phyloP scores from a whole-genome alignment of 2,329 filamentous ascomycete genomes.

The Penicillium capsulatum region DNA sequence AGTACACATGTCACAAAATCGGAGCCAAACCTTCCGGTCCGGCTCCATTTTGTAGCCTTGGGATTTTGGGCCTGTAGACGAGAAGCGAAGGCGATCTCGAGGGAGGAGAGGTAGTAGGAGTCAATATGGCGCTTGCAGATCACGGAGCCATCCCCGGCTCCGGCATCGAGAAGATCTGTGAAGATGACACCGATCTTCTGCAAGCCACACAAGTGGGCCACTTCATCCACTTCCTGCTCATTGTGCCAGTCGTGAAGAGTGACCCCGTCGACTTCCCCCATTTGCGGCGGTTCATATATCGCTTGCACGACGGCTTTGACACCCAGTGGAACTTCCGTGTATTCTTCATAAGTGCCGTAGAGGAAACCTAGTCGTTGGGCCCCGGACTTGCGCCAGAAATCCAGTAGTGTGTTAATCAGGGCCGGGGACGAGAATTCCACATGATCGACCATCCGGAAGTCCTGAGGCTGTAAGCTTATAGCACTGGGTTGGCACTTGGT shows the following conservation, averaged over 20 bases:
- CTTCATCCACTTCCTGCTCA: slow-evolving; percentile 72
- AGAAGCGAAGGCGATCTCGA: slow-evolving; percentile 86
- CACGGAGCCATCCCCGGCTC: slow-evolving; percentile 75
- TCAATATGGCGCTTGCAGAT: slow-evolving; percentile 94
- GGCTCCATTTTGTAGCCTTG: slow-evolving; percentile 93
- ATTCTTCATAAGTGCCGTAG: slow-evolving; percentile 87
- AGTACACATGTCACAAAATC: slow-evolving; percentile 96
- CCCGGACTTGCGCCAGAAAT: slow-evolving; percentile 86
- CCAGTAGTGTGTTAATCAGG: slow-evolving; percentile 82
- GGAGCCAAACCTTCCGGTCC: slow-evolving; percentile 87
- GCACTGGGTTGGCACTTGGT: slow-evolving; percentile 97
- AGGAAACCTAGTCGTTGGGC: slow-evolving; percentile 81
- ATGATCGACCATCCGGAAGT: slow-evolving; percentile 95
- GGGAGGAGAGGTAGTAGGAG: slow-evolving; percentile 88
- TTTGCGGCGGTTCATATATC: slow-evolving; percentile 92
- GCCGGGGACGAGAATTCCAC: slow-evolving; percentile 87
- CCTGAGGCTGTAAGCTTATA: slow-evolving; percentile 89
- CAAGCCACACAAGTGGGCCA: slow-evolving; percentile 78
- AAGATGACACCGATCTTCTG: slow-evolving; percentile 90
- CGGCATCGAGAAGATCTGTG: slow-evolving; percentile 83
- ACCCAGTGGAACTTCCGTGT: slow-evolving; percentile 85
- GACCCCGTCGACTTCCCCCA: slow-evolving; percentile 83
- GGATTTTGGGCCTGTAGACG: slow-evolving; percentile 83
- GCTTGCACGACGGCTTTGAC: slow-evolving; percentile 95
- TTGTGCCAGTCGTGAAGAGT: slow-evolving; percentile 81